Conservation (phyloP, 2,329 filamentous ascomycete genomes). For the Zelopaecilomyces penicillatus region DNA sequence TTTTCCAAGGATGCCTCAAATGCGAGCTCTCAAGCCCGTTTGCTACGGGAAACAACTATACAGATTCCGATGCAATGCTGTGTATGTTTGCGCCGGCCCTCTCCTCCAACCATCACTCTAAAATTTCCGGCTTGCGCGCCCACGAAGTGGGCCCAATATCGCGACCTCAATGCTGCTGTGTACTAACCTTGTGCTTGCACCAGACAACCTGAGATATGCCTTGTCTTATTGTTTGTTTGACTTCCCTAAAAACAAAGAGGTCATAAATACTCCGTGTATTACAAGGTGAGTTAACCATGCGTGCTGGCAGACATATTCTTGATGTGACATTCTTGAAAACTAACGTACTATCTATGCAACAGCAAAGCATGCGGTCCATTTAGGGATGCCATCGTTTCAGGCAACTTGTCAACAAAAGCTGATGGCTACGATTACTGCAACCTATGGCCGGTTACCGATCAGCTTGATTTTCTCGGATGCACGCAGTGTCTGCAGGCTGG, state of each 20-base stretch:
- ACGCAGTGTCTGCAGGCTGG: slow-evolving; percentile 35
- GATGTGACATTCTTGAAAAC: neutral
- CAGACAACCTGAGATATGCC: slow-evolving; percentile 52
- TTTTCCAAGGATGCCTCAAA: slow-evolving; percentile 43
- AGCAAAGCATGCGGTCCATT: slow-evolving; percentile 47
- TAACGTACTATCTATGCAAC: neutral
- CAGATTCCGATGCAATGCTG: slow-evolving; percentile 46
- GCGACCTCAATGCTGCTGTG: neutral
- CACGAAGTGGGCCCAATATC: neutral
- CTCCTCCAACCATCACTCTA: neutral
- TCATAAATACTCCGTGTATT: slow-evolving; percentile 38
- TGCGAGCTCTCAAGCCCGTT: slow-evolving; percentile 46
- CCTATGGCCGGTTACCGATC: slow-evolving; percentile 32
- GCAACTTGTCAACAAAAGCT: slow-evolving; percentile 38
- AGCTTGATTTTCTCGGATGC: slow-evolving; percentile 33
- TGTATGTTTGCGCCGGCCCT: slow-evolving; percentile 35
- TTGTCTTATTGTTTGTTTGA: slow-evolving; percentile 49
- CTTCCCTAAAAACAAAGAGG: slow-evolving; percentile 32
- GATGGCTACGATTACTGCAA: slow-evolving; percentile 47
- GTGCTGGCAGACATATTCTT: neutral
- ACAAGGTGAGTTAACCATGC: slow-evolving; percentile 34
- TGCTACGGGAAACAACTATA: slow-evolving; percentile 30
- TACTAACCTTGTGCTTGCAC: slow-evolving; percentile 8
- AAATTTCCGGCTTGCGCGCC: too few relatives aligned
- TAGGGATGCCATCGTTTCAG: slow-evolving; percentile 36